Conservation (phyloP, 768 basidiomycete genomes). For the Postia placenta region DNA sequence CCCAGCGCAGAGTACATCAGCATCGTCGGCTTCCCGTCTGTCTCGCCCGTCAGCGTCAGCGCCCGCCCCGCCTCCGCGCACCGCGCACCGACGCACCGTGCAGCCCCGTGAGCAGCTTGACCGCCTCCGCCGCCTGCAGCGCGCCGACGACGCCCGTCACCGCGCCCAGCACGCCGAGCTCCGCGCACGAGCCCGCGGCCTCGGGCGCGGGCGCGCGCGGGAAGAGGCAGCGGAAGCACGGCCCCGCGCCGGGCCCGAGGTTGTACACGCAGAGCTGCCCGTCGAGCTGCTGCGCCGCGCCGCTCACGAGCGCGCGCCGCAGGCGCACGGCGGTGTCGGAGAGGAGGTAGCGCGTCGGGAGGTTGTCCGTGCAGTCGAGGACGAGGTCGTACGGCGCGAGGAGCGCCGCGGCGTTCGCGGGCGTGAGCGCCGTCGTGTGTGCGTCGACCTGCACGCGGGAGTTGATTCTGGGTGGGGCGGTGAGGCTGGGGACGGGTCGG, state of each 20-base stretch:
- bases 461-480: conserved; percentile 53
- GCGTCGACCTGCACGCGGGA: conserved; percentile 57
- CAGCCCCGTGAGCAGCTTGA: conserved; percentile 69
- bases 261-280: conserved; percentile 81
- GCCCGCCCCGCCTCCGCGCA: not conserved
- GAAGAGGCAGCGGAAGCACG: conserved; percentile 94
- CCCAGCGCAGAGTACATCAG: conserved; percentile 71
- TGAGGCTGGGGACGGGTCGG: conserved; percentile 4
- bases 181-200: conserved; percentile 73
- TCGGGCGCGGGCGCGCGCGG: conserved; percentile 69
- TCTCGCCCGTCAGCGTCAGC: not conserved
- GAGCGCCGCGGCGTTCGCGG: conserved; percentile 59
- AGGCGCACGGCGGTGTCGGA: conserved; percentile 79
- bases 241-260: conserved; percentile 40
- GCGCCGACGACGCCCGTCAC: conserved; percentile 89
- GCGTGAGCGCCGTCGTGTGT: conserved; percentile 44
- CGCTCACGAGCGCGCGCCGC: conserved; percentile 81
- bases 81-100: conserved; percentile 41
- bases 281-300: conserved; percentile 84
- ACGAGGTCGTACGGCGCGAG: conserved; percentile 66
- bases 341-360: conserved; percentile 86
- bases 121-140: conserved; percentile 83
- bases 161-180: conserved; percentile 80
- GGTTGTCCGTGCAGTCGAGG: conserved; percentile 93
- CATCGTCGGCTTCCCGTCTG: conserved; percentile 59